These are phyloP conservation scores for Annulohypoxylon stygium DNA, from an alignment of 495 filamentous ascomycete species.

Conservation along the genomic window DNA sequence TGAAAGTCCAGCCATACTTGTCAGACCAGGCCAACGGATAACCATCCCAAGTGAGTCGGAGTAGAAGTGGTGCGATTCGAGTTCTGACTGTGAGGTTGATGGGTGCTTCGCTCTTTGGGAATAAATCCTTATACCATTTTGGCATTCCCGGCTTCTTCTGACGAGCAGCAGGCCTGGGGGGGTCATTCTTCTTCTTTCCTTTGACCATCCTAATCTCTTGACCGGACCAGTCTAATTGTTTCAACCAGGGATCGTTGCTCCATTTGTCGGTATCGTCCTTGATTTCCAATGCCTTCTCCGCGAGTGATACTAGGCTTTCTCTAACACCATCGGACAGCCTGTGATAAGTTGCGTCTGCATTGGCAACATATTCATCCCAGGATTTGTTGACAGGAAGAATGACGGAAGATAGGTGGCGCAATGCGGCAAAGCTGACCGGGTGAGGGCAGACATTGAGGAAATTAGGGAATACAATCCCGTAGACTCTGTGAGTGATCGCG, in stretches of 20 bases:
- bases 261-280: constrained; percentile 77
- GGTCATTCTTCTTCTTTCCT: constrained; percentile 85
- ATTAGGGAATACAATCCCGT: constrained; percentile 88
- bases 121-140: constrained; percentile 94
- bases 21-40: constrained; percentile 93
- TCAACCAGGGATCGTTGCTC: constrained; percentile 86
- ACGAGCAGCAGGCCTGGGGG: constrained; percentile 78
- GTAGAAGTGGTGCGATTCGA: constrained; percentile 85
- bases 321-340: constrained; percentile 80
- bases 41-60: constrained; percentile 89
- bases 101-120: constrained; percentile 68
- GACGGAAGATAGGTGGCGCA: constrained; percentile 90
- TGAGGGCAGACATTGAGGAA: constrained; percentile 93
- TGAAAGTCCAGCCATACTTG: constrained; percentile 91
- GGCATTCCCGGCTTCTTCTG: constrained; percentile 97
- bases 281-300: constrained; percentile 78
- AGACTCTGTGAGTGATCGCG: constrained; percentile 90
- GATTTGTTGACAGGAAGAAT: constrained; percentile 89
- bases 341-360: constrained; percentile 87
- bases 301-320: constrained; percentile 76
- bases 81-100: constrained; percentile 90
- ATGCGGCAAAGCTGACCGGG: constrained; percentile 95
- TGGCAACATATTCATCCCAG: constrained; percentile 86
- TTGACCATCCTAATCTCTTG: constrained; percentile 93
- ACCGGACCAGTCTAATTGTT: constrained; percentile 94